These are phyloP conservation scores for Globisporangium rhizosaccharum DNA, from an alignment of 352 stramenopile genomes.

Conservation along the genomic window DNA sequence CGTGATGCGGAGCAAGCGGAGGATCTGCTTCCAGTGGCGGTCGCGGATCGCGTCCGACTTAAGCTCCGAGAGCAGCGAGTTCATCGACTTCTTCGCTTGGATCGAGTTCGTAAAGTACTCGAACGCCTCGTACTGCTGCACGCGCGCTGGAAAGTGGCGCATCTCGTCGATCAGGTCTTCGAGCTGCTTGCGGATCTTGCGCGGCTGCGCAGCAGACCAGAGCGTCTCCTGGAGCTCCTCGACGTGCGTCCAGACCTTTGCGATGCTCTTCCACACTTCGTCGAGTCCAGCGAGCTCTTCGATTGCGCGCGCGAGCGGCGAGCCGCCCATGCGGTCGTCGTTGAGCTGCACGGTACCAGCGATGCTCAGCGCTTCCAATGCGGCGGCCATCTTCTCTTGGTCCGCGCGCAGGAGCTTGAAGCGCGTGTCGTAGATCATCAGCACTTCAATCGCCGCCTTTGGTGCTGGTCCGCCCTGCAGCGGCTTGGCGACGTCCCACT, in stretches of 20 bases:
- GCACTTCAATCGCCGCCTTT: constrained; percentile 68
- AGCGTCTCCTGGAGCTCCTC: constrained; percentile 92
- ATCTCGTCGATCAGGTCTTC: constrained; percentile 97
- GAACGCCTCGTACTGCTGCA: constrained; percentile 98
- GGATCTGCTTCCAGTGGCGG: constrained; percentile 98
- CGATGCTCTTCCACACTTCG: constrained; percentile 97
- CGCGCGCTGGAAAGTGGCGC: constrained; percentile 92
- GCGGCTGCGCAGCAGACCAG: constrained; percentile 92
- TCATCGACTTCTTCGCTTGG: constrained; percentile 91
- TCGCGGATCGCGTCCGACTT: constrained; percentile 99
- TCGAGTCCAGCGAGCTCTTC: constrained; percentile 95
- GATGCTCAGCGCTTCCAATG: constrained; percentile 94
- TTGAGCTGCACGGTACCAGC: constrained; percentile 49
- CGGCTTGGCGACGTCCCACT: constrained; percentile 82
- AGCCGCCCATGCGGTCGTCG: constrained; percentile 75
- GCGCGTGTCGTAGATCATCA: constrained; percentile 81
- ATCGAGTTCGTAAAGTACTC: constrained; percentile 92
- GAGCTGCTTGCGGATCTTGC: constrained; percentile 95
- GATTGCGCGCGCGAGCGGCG: constrained; percentile 60
- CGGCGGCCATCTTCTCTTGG: constrained; percentile 92
- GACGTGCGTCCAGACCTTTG: constrained; percentile 83
- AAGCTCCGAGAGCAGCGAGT: constrained; percentile 94
- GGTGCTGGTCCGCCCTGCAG: constrained; percentile 65
- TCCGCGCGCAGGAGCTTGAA: constrained; percentile 87
- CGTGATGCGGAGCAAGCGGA: constrained; percentile 92